phyloP scores from a whole-genome alignment of 176 grass and related monocot species.

The Lolium rigidum region DNA sequence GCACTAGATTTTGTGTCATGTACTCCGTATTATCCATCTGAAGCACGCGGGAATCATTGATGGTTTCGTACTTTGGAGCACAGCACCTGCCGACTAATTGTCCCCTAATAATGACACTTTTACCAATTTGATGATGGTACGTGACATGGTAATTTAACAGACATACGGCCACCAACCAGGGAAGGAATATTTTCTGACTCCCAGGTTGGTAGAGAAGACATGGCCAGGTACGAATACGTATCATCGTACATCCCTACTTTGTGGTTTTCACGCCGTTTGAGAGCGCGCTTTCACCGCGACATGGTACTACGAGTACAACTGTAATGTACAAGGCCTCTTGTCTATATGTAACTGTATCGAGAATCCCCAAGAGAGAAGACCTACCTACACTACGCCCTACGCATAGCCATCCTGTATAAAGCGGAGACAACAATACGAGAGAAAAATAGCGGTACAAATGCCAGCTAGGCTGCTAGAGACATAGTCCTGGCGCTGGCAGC shows the following conservation, averaged over 20 bases:
- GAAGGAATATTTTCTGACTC: not conserved
- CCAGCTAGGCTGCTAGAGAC: not conserved
- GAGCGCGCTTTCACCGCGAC: not conserved
- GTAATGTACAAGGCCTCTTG: not conserved
- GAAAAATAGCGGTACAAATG: not conserved
- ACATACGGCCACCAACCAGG: not conserved
- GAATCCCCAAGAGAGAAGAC: not conserved
- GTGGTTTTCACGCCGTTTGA: not conserved
- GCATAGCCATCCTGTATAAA: not conserved
- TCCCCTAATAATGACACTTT: not conserved
- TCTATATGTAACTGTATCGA: not conserved
- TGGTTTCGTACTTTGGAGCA: not conserved
- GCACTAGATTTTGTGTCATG: not conserved
- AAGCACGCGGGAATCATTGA: not conserved
- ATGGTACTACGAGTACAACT: not conserved
- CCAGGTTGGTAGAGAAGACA: not conserved
- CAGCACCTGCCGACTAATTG: not conserved
- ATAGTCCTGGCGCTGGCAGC: not conserved
- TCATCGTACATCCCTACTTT: not conserved
- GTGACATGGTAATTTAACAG: too few species aligned
- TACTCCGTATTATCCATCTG: not conserved
- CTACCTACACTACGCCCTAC: not conserved
- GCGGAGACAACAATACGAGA: too few species aligned
- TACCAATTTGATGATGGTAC: not conserved
- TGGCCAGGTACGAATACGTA: not conserved